These are phyloP conservation scores for Hypoxylon sp. DNA, from an alignment of 2,329 filamentous ascomycete genomes.

Conservation along the genomic window DNA sequence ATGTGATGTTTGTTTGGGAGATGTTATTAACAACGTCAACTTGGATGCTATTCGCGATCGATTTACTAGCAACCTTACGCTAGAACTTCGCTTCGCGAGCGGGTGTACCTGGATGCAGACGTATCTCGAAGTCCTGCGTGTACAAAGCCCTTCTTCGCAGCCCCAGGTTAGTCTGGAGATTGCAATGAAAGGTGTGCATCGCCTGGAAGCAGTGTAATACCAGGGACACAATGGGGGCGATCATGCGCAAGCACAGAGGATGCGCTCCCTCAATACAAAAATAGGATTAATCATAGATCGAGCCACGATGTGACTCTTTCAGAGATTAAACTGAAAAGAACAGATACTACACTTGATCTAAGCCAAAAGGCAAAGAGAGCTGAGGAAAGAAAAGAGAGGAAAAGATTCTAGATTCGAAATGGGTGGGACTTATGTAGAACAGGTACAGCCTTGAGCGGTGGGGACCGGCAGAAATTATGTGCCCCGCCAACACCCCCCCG, in stretches of 20 bases:
- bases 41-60: too few relatives aligned
- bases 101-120: too few relatives aligned
- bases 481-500: slow-evolving; percentile 19
- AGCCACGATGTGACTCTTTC: slow-evolving; percentile 65
- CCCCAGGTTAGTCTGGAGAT: slow-evolving; percentile 60
- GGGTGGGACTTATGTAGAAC: slow-evolving; percentile 32
- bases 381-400: slow-evolving; percentile 44
- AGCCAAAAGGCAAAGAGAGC: slow-evolving; percentile 52
- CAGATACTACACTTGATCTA: slow-evolving; percentile 62
- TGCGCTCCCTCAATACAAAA: slow-evolving; percentile 67
- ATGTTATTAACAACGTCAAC: too few relatives aligned
- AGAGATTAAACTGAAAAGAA: too few relatives aligned
- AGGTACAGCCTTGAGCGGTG: slow-evolving; percentile 35
- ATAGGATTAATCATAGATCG: slow-evolving; percentile 83
- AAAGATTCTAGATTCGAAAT: slow-evolving; percentile 3
- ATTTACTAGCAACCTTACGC: too few relatives aligned
- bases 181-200: slow-evolving; percentile 69
- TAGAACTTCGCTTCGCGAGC: too few relatives aligned
- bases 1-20: too few relatives aligned
- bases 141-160: slow-evolving; percentile 71
- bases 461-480: slow-evolving; percentile 35
- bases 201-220: slow-evolving; percentile 77
- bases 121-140: too few relatives aligned
- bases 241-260: slow-evolving; percentile 80
- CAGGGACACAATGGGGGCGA: slow-evolving; percentile 74